Conservation (phyloP, 1,284 basidiomycete genomes). For the Baeospora myosura region DNA sequence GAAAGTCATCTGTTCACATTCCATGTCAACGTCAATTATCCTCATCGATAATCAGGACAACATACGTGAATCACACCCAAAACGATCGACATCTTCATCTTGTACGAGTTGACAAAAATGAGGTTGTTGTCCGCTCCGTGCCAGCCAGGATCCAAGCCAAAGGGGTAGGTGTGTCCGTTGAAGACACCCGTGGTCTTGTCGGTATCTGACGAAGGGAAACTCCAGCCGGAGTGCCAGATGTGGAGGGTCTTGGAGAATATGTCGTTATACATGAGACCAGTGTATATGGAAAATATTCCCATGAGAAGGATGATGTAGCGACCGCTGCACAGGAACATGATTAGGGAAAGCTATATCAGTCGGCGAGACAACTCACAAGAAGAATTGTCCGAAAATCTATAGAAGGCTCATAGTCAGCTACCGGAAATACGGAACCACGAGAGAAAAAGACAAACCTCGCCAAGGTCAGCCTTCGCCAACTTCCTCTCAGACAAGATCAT, state of each 20-base stretch:
- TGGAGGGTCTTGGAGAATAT: constrained; percentile 93
- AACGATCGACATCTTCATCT: constrained; percentile 99
- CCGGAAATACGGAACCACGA: background rate
- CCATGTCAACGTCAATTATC: constrained; percentile 2
- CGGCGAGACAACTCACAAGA: constrained; percentile 59
- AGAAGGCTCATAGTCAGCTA: background rate
- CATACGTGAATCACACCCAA: constrained; percentile 93
- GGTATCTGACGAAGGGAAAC: constrained; percentile 43
- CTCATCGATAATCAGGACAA: constrained; percentile 16
- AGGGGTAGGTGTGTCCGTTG: constrained; percentile 76
- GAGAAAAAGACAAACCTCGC: constrained; percentile 51
- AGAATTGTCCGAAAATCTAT: constrained; percentile 85
- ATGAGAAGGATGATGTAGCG: constrained; percentile 98
- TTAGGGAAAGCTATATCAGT: constrained; percentile 14
- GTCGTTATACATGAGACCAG: constrained; percentile 98
- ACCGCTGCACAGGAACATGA: constrained; percentile 47
- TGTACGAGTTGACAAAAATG: constrained; percentile 97
- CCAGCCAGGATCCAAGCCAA: constrained; percentile 95
- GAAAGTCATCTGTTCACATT: constrained; percentile 81
- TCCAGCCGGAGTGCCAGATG: constrained; percentile 87
- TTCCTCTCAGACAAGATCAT: constrained; percentile 87
- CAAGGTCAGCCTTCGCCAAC: constrained; percentile 70
- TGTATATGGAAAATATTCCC: constrained; percentile 94
- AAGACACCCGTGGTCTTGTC: constrained; percentile 44
- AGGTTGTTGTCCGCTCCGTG: constrained; percentile 89